Conservation (phyloP, 768 basidiomycete species). For the Fomitopsis pulvina region DNA sequence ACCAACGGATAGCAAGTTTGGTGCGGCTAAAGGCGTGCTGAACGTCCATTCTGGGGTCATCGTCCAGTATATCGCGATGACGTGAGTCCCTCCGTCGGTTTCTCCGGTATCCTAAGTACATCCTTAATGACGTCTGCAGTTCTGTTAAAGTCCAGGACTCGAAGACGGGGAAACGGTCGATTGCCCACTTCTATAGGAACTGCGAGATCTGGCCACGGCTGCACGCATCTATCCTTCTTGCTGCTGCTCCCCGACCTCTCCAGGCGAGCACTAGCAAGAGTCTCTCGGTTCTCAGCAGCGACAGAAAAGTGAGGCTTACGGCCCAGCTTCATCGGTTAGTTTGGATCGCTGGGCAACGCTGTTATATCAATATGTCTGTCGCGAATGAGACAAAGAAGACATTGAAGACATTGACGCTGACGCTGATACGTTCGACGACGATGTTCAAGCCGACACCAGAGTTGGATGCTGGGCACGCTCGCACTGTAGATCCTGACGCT, state of each 20-base stretch:
- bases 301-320: conserved; percentile 48
- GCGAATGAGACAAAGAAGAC: conserved; percentile 62
- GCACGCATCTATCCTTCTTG: conserved; percentile 52
- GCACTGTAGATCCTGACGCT: conserved; percentile 43
- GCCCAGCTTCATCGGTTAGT: conserved; percentile 62
- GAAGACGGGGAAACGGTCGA: conserved; percentile 51
- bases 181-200: conserved; percentile 85
- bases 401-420: conserved; percentile 58
- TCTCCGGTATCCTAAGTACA: not conserved
- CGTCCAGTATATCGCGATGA: conserved; percentile 77
- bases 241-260: conserved; percentile 52
- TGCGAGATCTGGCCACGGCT: conserved; percentile 77
- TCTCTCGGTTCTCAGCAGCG: conserved; percentile 53
- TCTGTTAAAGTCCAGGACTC: conserved; percentile 72
- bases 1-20: conserved; percentile 45
- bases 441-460: conserved; percentile 51
- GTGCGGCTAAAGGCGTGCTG: conserved; percentile 52
- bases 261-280: conserved; percentile 47
- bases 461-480: conserved; percentile 21
- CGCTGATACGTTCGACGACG: conserved; percentile 58
- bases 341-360: conserved; percentile 82
- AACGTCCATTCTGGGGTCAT: conserved; percentile 49
- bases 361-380: conserved; percentile 59
- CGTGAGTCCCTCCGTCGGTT: conserved; percentile 37
- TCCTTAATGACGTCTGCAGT: conserved; percentile 26